These are phyloP conservation scores for Chalciporus piperatus DNA, from an alignment of 768 basidiomycete genomes.

Conservation along the genomic window DNA sequence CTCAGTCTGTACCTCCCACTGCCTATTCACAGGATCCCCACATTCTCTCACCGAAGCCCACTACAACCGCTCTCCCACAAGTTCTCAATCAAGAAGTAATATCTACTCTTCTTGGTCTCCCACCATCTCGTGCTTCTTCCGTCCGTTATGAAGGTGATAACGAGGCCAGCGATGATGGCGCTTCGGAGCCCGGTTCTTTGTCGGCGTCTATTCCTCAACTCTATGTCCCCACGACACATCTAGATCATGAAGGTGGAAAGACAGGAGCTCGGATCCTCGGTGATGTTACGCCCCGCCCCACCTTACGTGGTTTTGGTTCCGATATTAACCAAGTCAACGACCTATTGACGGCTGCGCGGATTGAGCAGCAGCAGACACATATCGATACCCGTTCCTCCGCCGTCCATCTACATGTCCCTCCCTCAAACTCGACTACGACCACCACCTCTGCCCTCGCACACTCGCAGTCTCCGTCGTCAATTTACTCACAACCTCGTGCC, in stretches of 20 bases:
- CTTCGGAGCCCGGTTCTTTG: constrained; percentile 39
- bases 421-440: background rate
- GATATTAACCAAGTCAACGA: constrained; percentile 31
- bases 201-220: constrained; percentile 40
- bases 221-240: constrained; percentile 17
- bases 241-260: constrained; percentile 19
- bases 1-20: constrained; percentile 16
- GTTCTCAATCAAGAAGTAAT: constrained; percentile 72
- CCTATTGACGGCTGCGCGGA: constrained; percentile 23
- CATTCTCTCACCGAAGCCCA: constrained; percentile 58
- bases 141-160: constrained; percentile 58
- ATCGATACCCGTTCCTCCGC: constrained; percentile 4
- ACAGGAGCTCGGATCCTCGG: constrained; percentile 23
- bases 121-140: constrained; percentile 37
- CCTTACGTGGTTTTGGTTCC: constrained; percentile 35
- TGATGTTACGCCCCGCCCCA: constrained; percentile 66
- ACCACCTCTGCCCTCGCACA: background rate
- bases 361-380: constrained; percentile 16
- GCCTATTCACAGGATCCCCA: constrained; percentile 29
- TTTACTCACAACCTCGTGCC: constrained; percentile 12
- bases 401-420: constrained; percentile 5
- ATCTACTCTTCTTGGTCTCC: constrained; percentile 57
- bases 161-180: constrained; percentile 38
- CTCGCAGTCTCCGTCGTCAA: constrained; percentile 9
- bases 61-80: constrained; percentile 53